These are phyloP conservation scores for Bondarzewia mesenterica DNA, from an alignment of 1,284 basidiomycete genomes.

Conservation along the genomic window DNA sequence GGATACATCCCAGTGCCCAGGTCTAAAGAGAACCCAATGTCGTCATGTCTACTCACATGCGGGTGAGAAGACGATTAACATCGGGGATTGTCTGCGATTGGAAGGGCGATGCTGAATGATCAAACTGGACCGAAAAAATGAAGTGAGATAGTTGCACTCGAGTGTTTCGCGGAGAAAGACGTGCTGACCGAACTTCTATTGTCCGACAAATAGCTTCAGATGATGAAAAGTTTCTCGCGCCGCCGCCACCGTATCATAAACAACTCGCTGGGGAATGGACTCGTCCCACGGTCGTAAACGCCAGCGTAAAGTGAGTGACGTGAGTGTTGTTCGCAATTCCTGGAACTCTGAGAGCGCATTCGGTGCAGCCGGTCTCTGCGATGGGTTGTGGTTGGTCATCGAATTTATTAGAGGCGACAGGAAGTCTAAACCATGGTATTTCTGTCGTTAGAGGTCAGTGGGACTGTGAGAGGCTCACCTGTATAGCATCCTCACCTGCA, in stretches of 20 bases:
- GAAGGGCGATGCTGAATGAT: too few relatives aligned
- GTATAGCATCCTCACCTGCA: conserved; percentile 11
- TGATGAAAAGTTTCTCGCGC: conserved; percentile 11
- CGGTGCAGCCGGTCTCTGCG: conserved; percentile 12
- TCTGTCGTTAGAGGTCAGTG: too few relatives aligned
- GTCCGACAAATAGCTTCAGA: conserved; percentile 7
- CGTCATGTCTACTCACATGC: too few relatives aligned
- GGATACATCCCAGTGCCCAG: too few relatives aligned
- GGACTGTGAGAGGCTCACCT: neutral
- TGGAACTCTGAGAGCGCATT: conserved; percentile 5
- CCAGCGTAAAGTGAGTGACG: conserved; percentile 3
- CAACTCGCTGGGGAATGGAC: conserved; percentile 6
- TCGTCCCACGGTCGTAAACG: conserved; percentile 10
- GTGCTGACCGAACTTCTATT: too few relatives aligned
- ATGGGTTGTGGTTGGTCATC: conserved; percentile 14
- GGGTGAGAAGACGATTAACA: too few relatives aligned
- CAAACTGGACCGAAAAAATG: too few relatives aligned
- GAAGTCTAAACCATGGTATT: conserved; percentile 15
- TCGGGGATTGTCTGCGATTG: too few relatives aligned
- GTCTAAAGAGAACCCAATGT: too few relatives aligned
- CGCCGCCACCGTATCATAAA: conserved; percentile 11
- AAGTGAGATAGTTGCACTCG: too few relatives aligned
- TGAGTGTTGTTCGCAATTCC: neutral
- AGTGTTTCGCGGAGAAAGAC: too few relatives aligned
- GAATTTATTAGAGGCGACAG: conserved; percentile 13